A percentile compares a stretch with the other conserved stretches of the same genome.
Conservation (phyloP, 177 flowering plant species). For the Tripterygium wilfordii region DNA sequence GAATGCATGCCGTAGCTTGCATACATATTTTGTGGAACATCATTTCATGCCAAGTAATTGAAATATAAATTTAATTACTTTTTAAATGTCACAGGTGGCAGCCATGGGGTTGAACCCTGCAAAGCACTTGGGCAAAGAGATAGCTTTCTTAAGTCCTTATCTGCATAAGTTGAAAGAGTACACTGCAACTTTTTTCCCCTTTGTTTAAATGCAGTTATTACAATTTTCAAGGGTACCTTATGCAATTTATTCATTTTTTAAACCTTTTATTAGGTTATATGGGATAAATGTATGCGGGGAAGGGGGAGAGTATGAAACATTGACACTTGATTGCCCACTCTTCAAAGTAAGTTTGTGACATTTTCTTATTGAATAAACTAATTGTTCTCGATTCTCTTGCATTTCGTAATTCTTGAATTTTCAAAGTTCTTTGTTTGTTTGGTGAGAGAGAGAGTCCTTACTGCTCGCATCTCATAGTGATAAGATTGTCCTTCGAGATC, state of each 20-base stretch:
- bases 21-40: neutral
- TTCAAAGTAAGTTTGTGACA: conserved; percentile 51
- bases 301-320: conserved; percentile 97
- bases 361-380: neutral
- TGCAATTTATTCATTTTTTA: conserved; percentile 1
- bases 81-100: conserved; percentile 59
- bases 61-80: neutral
- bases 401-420: neutral
- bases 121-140: conserved; percentile 86
- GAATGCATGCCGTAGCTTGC: no score
- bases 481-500: no score
- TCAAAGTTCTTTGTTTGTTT: neutral
- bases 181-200: neutral
- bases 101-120: conserved; percentile 87
- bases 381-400: neutral
- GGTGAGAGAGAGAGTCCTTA: no score
- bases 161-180: conserved; percentile 82
- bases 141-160: conserved; percentile 45
- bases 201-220: neutral
- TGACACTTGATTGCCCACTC: conserved; percentile 93
- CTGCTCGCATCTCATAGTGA: no score
- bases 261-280: conserved; percentile 52
- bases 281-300: conserved; percentile 97
- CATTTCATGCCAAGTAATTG: neutral
- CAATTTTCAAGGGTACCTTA: neutral